phyloP scores from a whole-genome alignment of 768 basidiomycete species.

The Termitomyces sp. region DNA sequence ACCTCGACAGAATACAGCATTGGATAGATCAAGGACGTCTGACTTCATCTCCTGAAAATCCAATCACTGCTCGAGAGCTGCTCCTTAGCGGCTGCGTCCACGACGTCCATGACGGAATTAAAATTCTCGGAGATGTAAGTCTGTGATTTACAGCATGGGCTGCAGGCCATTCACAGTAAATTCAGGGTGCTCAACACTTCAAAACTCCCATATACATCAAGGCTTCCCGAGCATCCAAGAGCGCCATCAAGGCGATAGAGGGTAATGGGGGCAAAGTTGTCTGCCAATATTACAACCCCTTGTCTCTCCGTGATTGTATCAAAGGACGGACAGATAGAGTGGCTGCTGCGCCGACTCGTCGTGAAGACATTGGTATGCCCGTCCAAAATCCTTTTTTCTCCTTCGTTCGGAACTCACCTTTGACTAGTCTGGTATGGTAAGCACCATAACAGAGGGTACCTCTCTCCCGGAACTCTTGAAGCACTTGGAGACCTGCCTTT shows the following conservation, averaged over 20 bases:
- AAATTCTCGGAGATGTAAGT: slow-evolving; percentile 81
- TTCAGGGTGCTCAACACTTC: slow-evolving; percentile 63
- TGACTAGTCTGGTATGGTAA: slow-evolving; percentile 73
- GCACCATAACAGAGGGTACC: slow-evolving; percentile 70
- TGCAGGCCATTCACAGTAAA: neutral
- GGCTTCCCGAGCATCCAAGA: slow-evolving; percentile 81
- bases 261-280: slow-evolving; percentile 76
- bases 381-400: neutral
- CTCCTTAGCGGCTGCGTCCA: slow-evolving; percentile 87
- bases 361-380: slow-evolving; percentile 75
- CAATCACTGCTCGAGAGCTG: slow-evolving; percentile 86
- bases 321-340: slow-evolving; percentile 67
- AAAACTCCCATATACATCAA: slow-evolving; percentile 73
- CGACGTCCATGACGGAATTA: slow-evolving; percentile 85
- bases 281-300: slow-evolving; percentile 88
- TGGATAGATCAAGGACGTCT: slow-evolving; percentile 89
- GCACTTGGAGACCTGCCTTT: slow-evolving; percentile 50
- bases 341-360: slow-evolving; percentile 79
- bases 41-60: slow-evolving; percentile 68
- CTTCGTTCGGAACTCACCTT: neutral
- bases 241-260: slow-evolving; percentile 84
- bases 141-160: neutral
- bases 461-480: slow-evolving; percentile 56
- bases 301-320: slow-evolving; percentile 77
- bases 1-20: slow-evolving; percentile 82